phyloP scores from a whole-genome alignment of 768 basidiomycete species.

The Sporobolomyces phaffii region DNA sequence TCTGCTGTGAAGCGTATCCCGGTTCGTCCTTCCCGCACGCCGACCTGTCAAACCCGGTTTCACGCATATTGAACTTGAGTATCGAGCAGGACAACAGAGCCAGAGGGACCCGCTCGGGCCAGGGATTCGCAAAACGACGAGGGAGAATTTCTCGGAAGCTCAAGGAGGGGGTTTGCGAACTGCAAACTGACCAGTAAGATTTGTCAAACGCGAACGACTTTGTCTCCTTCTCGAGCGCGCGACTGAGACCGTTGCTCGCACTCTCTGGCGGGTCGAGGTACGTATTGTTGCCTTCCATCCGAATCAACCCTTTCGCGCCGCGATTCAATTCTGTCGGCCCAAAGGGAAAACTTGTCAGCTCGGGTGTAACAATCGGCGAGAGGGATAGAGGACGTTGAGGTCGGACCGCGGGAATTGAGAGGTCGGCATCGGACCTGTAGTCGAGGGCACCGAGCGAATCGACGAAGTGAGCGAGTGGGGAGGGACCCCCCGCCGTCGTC shows the following conservation, averaged over 20 bases:
- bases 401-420: slow-evolving; percentile 85
- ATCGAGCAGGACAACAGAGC: background rate
- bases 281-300: slow-evolving; percentile 91
- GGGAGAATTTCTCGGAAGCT: no score
- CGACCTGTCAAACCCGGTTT: slow-evolving; percentile 44
- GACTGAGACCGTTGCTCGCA: slow-evolving; percentile 48
- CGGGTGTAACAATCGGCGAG: no score
- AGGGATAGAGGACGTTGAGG: no score
- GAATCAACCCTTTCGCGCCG: slow-evolving; percentile 87
- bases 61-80: no score
- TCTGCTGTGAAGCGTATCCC: slow-evolving; percentile 86
- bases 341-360: no score
- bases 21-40: slow-evolving; percentile 84
- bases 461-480: background rate
- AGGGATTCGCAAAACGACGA: background rate
- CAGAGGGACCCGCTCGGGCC: no score
- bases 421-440: slow-evolving; percentile 78
- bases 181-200: slow-evolving; percentile 73
- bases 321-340: slow-evolving; percentile 84
- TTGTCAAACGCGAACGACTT: slow-evolving; percentile 94
- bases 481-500: background rate
- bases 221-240: slow-evolving; percentile 70
- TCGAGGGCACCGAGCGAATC: slow-evolving; percentile 52
- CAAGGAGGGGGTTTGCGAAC: no score
- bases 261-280: slow-evolving; percentile 80